Conservation (phyloP, 768 basidiomycete species). For the Exidia glandulosa region DNA sequence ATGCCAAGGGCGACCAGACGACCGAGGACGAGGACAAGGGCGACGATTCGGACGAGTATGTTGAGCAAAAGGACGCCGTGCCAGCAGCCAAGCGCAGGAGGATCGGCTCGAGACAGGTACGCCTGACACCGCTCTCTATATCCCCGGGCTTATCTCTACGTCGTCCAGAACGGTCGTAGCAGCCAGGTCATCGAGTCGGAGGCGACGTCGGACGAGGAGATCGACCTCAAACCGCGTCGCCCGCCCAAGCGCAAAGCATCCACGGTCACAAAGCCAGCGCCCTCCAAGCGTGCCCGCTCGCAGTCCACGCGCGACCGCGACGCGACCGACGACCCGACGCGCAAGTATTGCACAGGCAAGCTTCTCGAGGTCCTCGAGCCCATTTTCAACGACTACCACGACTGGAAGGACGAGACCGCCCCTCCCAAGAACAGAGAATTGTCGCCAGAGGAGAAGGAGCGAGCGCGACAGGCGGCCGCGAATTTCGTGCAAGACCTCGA, state of each 20-base stretch:
- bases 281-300: slow-evolving; percentile 33
- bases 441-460: slow-evolving; percentile 47
- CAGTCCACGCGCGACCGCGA: slow-evolving; percentile 26
- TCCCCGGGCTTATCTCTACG: background rate
- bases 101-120: background rate
- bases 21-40: slow-evolving; percentile 36
- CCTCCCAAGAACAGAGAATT: slow-evolving; percentile 30
- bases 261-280: slow-evolving; percentile 10
- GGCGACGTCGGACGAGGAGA: background rate
- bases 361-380: slow-evolving; percentile 59
- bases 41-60: slow-evolving; percentile 50
- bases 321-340: slow-evolving; percentile 55
- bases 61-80: too few relatives aligned
- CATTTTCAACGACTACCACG: slow-evolving; percentile 63
- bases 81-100: slow-evolving; percentile 4
- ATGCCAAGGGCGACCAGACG: slow-evolving; percentile 23
- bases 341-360: slow-evolving; percentile 74
- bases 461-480: slow-evolving; percentile 45
- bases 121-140: background rate
- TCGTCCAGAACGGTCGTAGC: background rate
- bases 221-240: slow-evolving; percentile 12
- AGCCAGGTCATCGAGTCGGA: slow-evolving; percentile 5
- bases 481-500: slow-evolving; percentile 65
- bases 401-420: slow-evolving; percentile 24
- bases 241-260: slow-evolving; percentile 23